Base-by-base conservation (phyloP, 495 filamentous ascomycete species). In the Penicillium roqueforti region DNA sequence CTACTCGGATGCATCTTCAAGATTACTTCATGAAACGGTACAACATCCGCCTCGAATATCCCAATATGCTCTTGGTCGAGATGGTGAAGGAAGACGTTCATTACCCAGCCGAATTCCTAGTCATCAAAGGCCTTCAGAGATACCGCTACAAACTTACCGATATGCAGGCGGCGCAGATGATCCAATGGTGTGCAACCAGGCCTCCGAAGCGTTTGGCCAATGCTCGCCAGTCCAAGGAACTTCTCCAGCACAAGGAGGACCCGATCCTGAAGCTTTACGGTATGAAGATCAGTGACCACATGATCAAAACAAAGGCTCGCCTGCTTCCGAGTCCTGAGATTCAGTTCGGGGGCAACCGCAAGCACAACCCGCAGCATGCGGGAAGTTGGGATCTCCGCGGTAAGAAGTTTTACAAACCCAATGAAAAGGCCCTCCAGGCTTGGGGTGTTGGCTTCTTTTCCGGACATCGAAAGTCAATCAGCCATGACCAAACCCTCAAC, bases 361-460 rank as follows among this genome's bases (percentile, higher is more conserved):
- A 76, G 26, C 53, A 69, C 31, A 80, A 83, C 53, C 87, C 87
- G 1, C 69, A 73, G 1, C 76, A 66, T 9, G 66, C 65, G 31
- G 93, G 92, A 20, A 85, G 88, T 10, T 98, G 93, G 93, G 88
- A 93, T 67, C 78, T 97, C 19, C 83, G 87, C 14, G 84, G 84
- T 28, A 86, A 85, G 63, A 88, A 86, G 53, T 97, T 97, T 61
- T 62, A 85, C 3, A 58, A 65, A 37, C 62, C 80, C 0, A 89
- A 95, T 67, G 57, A 67, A 4, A 51, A 62, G 7, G 73, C 78
- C 1, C 76, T 97, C 10, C 74, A 75, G 38, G 75, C 75, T 9
- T 98, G 92, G 91, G 86, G 81, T 25, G 70, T 97, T 28, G 78
- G 81, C 43, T 76, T 78, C 26, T 79, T 85, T 22, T 55, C 63